A percentile compares a stretch with the other conserved stretches of the same genome.
Evolutionary conservation across 192 early-diverging fungal genomes (phyloP).

Genomic region (Coemansia erecta): DNA sequence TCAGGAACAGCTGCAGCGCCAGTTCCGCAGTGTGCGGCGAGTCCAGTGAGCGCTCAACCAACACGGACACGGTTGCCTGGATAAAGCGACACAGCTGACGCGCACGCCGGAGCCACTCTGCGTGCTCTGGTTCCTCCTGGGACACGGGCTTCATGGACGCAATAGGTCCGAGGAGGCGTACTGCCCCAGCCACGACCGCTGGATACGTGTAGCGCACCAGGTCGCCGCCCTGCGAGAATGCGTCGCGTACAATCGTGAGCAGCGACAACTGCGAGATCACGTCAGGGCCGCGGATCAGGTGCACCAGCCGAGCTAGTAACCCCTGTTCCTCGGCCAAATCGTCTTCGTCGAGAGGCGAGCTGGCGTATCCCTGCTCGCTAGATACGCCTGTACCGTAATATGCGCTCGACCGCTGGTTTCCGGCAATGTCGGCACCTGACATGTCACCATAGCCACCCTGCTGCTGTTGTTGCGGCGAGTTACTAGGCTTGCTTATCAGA

Average conservation of each 20-base stretch:
- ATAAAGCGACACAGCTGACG: conserved; percentile 88
- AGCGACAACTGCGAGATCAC: conserved; percentile 81
- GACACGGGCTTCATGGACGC: conserved; percentile 31
- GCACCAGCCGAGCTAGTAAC: conserved; percentile 76
- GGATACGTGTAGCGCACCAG: conserved; percentile 92
- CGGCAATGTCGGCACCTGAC: not conserved
- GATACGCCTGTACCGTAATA: not conserved
- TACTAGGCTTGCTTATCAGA: conserved; percentile 22
- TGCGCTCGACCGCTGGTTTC: not conserved
- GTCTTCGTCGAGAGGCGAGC: conserved; percentile 71
- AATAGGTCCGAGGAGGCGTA: conserved; percentile 49
- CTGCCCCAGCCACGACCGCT: conserved; percentile 62
- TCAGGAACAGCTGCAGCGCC: conserved; percentile 78
- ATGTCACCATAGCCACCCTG: not conserved
- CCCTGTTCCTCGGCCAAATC: conserved; percentile 92
- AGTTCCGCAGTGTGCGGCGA: conserved; percentile 48
- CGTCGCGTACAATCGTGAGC: conserved; percentile 76
- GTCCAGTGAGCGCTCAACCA: conserved; percentile 62
- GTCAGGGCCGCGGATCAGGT: conserved; percentile 69
- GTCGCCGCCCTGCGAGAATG: conserved; percentile 87
- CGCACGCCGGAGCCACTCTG: conserved; percentile 63
- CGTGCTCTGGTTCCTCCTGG: conserved; percentile 15
- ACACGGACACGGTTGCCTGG: conserved; percentile 74
- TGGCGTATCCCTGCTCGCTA: conserved; percentile 5
- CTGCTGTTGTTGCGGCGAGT: not conserved